Evolutionary conservation across 495 filamentous ascomycete genomes (phyloP).

Genomic region (Daldinia grandis): DNA sequence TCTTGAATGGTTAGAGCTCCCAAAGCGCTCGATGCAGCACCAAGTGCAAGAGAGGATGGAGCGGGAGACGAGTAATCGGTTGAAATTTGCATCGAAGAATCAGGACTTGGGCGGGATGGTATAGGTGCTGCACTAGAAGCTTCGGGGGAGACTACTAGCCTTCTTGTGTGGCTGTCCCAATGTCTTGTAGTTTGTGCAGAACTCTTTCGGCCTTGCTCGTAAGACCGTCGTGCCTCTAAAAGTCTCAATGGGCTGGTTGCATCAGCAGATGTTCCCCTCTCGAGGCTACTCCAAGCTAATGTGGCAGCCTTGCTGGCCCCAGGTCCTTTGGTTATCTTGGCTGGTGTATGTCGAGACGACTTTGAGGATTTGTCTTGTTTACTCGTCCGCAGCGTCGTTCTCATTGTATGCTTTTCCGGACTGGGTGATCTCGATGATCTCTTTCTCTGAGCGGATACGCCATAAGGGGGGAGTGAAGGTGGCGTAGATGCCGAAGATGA

Average conservation of each 20-base stretch:
- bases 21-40: conserved; percentile 58
- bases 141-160: conserved; percentile 46
- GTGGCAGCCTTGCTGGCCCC: conserved; percentile 86
- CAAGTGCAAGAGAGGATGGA: conserved; percentile 53
- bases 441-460: conserved; percentile 47
- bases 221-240: conserved; percentile 26
- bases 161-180: conserved; percentile 58
- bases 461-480: conserved; percentile 42
- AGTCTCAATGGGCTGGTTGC: conserved; percentile 17
- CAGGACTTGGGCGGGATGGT: conserved; percentile 36
- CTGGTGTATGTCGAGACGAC: conserved; percentile 49
- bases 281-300: conserved; percentile 75
- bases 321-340: conserved; percentile 49
- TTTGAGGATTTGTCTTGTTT: conserved; percentile 67
- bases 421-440: conserved; percentile 71
- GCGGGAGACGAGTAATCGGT: conserved; percentile 36
- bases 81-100: conserved; percentile 37
- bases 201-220: conserved; percentile 41
- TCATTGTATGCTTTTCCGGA: conserved; percentile 84
- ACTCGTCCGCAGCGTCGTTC: conserved; percentile 78
- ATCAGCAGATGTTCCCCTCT: conserved; percentile 30
- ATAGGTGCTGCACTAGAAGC: conserved; percentile 34
- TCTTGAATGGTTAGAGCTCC: conserved; percentile 47
- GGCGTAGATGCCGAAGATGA: conserved; percentile 46
- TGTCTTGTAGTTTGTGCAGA: conserved; percentile 39